Evolutionary conservation across 352 stramenopile species (phyloP).

Genomic region (Phytophthora tentaculata): DNA sequence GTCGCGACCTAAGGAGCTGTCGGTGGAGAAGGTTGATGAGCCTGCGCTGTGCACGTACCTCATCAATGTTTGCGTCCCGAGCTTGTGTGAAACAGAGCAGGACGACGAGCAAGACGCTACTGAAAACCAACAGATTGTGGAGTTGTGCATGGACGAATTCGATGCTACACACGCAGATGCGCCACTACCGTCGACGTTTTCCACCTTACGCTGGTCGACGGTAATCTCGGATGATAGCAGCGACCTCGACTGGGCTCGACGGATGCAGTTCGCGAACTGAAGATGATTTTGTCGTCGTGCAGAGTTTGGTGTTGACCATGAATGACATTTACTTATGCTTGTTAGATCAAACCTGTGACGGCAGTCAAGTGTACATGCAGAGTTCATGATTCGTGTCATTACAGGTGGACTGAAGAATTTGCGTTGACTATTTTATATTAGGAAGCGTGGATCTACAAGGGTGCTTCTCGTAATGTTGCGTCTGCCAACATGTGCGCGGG

Average conservation of each 20-base stretch:
- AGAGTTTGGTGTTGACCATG: conserved; percentile 21
- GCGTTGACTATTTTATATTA: conserved; percentile 50
- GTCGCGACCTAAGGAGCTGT: conserved; percentile 48
- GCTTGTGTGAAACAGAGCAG: conserved; percentile 56
- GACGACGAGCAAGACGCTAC: conserved; percentile 34
- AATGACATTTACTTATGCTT: conserved; percentile 35
- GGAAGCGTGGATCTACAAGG: conserved; percentile 71
- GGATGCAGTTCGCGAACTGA: conserved; percentile 63
- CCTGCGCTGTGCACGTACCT: conserved; percentile 81
- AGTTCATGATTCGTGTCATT: conserved; percentile 1
- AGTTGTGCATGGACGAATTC: conserved; percentile 67
- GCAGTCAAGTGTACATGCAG: conserved; percentile 13
- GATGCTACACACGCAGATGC: conserved; percentile 33
- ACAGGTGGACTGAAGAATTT: not conserved
- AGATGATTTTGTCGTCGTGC: conserved; percentile 22
- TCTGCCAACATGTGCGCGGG: conserved; percentile 48
- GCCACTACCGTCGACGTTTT: conserved; percentile 55
- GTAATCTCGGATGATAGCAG: conserved; percentile 87
- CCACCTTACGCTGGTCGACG: conserved; percentile 75
- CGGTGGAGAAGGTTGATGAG: conserved; percentile 83
- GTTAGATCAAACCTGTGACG: conserved; percentile 7
- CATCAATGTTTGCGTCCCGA: conserved; percentile 82
- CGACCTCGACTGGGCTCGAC: conserved; percentile 81
- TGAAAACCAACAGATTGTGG: conserved; percentile 45
- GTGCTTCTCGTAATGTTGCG: conserved; percentile 61